These are phyloP conservation scores for Cinchona pubescens DNA, from an alignment of 257 asterid species.

Conservation along the genomic window DNA sequence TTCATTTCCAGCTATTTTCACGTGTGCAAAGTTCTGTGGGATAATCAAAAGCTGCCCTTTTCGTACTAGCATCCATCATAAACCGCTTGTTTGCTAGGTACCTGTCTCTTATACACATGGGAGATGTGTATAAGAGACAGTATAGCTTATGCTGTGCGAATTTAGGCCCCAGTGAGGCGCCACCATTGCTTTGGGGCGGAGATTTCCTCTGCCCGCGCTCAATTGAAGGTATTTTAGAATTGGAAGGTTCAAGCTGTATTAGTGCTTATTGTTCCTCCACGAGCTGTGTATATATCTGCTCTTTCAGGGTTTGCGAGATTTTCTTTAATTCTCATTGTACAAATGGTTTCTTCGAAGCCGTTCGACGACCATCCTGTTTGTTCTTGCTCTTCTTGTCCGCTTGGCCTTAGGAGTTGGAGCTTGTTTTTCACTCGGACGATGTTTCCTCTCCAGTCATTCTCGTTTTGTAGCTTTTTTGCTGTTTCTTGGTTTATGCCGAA, in stretches of 20 bases:
- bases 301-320: constrained; percentile 39
- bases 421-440: constrained; percentile 38
- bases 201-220: constrained; percentile 53
- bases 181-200: constrained; percentile 44
- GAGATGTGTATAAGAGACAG: too few relatives aligned
- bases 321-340: constrained; percentile 36
- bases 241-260: constrained; percentile 53
- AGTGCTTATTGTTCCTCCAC: constrained; percentile 49
- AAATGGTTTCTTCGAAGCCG: constrained; percentile 60
- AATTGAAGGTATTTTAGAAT: constrained; percentile 40
- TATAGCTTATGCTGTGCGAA: constrained; percentile 48
- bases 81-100: constrained; percentile 27
- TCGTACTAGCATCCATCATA: constrained; percentile 49
- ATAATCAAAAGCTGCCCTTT: constrained; percentile 51
- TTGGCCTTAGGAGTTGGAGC: constrained; percentile 33
- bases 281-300: constrained; percentile 51
- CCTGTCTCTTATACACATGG: too few relatives aligned
- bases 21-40: constrained; percentile 50
- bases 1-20: constrained; percentile 45
- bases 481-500: constrained; percentile 28
- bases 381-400: constrained; percentile 20
- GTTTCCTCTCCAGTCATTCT: constrained; percentile 39
- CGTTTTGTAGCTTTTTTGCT: constrained; percentile 28
- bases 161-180: constrained; percentile 53
- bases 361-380: constrained; percentile 17